Evolutionary conservation across 1,284 basidiomycete species (phyloP).

Genomic region (Marasmius oreades): DNA sequence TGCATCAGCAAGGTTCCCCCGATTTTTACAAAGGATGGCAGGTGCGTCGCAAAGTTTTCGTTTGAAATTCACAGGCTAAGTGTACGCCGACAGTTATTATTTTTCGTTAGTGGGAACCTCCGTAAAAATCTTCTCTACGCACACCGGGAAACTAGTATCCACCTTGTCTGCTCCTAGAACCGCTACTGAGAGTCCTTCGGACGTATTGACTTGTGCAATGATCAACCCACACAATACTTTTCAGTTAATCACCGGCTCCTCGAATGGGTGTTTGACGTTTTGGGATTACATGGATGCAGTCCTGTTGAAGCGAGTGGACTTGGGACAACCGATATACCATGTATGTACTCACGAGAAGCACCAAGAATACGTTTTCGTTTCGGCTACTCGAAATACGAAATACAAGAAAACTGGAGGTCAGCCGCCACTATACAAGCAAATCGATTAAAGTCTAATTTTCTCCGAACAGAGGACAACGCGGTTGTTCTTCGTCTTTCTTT

Average conservation of each 20-base stretch:
- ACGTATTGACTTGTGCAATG: slow-evolving; percentile 70
- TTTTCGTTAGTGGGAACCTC: slow-evolving; percentile 76
- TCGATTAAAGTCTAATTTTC: slow-evolving; percentile 5
- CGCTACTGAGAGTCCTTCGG: slow-evolving; percentile 40
- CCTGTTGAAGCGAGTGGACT: slow-evolving; percentile 70
- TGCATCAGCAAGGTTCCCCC: slow-evolving; percentile 64
- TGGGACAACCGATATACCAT: slow-evolving; percentile 71
- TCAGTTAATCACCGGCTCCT: slow-evolving; percentile 84
- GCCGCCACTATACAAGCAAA: slow-evolving; percentile 17
- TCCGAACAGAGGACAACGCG: slow-evolving; percentile 42
- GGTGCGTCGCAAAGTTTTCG: slow-evolving; percentile 46
- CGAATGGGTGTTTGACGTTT: slow-evolving; percentile 81
- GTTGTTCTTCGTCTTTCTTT: slow-evolving; percentile 60
- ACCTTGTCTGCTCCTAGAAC: slow-evolving; percentile 58
- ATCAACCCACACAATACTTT: slow-evolving; percentile 86
- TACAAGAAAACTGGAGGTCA: slow-evolving; percentile 43
- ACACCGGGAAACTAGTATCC: slow-evolving; percentile 77
- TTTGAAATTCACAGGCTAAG: slow-evolving; percentile 3
- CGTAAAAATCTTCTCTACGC: slow-evolving; percentile 79
- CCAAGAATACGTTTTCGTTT: slow-evolving; percentile 69
- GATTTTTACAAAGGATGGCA: slow-evolving; percentile 83
- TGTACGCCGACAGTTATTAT: slow-evolving; percentile 64
- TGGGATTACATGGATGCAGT: slow-evolving; percentile 94
- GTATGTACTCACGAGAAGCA: slow-evolving; percentile 67
- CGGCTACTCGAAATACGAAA: slow-evolving; percentile 51